A percentile compares a stretch with the other conserved stretches of the same genome.
Conservation (phyloP, 2,329 filamentous ascomycete species). For the Fusarium ambrosium region DNA sequence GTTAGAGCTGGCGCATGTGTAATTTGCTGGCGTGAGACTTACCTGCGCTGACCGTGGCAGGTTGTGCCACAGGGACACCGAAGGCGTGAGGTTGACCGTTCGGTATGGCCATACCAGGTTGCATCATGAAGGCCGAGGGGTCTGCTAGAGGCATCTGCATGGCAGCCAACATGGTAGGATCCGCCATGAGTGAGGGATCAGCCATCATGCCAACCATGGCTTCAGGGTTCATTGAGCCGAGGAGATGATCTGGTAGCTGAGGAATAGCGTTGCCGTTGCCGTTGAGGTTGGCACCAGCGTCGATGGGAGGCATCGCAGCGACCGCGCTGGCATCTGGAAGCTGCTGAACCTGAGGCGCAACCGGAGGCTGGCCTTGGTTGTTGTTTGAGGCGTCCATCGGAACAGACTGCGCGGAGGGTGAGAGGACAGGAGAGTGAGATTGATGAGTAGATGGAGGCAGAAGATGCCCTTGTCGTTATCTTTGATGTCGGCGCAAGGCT, state of each 20-base stretch:
- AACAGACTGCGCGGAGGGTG: background rate
- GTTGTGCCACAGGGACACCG: conserved; percentile 33
- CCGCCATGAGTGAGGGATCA: conserved; percentile 43
- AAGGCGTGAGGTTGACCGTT: conserved; percentile 50
- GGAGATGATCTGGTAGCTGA: conserved; percentile 38
- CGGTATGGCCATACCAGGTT: conserved; percentile 48
- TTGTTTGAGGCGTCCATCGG: conserved; percentile 40
- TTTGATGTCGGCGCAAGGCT: conserved; percentile 34
- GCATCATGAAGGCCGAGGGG: conserved; percentile 47
- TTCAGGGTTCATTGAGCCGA: conserved; percentile 42
- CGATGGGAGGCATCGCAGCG: conserved; percentile 17
- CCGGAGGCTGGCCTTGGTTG: conserved; percentile 36
- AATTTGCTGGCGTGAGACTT: conserved; percentile 18
- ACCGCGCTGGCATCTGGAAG: conserved; percentile 24
- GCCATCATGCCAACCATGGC: conserved; percentile 44
- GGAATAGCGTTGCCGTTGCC: conserved; percentile 34
- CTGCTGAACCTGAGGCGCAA: conserved; percentile 39
- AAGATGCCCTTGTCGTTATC: background rate
- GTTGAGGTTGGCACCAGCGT: conserved; percentile 22
- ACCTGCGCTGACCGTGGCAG: conserved; percentile 54
- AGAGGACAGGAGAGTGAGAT: background rate
- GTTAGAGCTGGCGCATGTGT: conserved; percentile 22
- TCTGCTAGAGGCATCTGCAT: conserved; percentile 46
- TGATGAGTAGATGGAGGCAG: background rate
- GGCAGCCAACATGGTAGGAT: conserved; percentile 42